Conservation (phyloP, 805 yeast genomes). For the Komagataella phaffii region DNA sequence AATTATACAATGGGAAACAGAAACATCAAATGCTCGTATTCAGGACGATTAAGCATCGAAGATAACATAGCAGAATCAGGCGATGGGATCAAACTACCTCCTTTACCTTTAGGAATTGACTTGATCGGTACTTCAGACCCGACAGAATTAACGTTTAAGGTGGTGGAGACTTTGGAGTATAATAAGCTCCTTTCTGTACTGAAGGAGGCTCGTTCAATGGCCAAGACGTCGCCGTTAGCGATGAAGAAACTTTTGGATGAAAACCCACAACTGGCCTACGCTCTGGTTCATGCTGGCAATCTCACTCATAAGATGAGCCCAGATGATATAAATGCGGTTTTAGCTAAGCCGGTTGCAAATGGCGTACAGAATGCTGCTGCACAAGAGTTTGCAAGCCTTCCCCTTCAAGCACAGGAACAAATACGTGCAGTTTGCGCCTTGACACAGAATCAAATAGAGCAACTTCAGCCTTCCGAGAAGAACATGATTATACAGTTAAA, state of each 20-base stretch:
- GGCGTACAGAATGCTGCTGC: constrained; percentile 3
- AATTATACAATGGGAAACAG: constrained; percentile 66
- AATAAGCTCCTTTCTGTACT: constrained; percentile 33
- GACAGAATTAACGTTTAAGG: constrained; percentile 28
- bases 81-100: constrained; percentile 15
- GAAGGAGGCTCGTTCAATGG: constrained; percentile 46
- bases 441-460: constrained; percentile 34
- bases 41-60: constrained; percentile 12
- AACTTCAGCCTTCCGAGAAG: constrained; percentile 38
- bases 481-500: constrained; percentile 17
- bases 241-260: constrained; percentile 47
- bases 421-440: constrained; percentile 38
- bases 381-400: constrained; percentile 3
- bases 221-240: constrained; percentile 38
- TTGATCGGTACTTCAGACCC: constrained; percentile 21
- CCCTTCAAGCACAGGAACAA: constrained; percentile 27
- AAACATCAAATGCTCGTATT: constrained; percentile 59
- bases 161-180: constrained; percentile 32
- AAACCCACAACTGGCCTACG: constrained; percentile 75
- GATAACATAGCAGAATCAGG: constrained; percentile 1
- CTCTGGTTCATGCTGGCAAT: constrained; percentile 63
- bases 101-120: constrained; percentile 41
- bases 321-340: constrained; percentile 10
- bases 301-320: constrained; percentile 17
- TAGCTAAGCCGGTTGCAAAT: constrained; percentile 3